A percentile compares a stretch with the other conserved stretches of the same genome.
Evolutionary conservation across 352 stramenopile species (phyloP).

Genomic region (Phytophthora hybrid): DNA sequence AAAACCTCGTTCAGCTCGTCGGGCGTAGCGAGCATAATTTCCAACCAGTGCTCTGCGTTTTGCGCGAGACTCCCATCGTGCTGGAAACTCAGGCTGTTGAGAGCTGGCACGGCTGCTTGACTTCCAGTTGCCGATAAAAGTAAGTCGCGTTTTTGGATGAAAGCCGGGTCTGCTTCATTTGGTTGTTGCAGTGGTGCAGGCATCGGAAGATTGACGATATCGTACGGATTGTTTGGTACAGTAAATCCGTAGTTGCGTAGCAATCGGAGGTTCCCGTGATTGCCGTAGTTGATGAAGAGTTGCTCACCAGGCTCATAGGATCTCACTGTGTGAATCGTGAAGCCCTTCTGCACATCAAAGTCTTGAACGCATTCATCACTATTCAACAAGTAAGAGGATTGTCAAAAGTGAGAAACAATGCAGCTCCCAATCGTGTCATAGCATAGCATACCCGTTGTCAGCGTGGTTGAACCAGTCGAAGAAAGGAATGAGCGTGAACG

Average conservation of each 20-base stretch:
- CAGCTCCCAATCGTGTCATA: background rate
- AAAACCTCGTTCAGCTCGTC: slow-evolving; percentile 58
- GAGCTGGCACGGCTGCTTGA: slow-evolving; percentile 14
- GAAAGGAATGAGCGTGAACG: slow-evolving; percentile 86
- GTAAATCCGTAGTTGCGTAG: slow-evolving; percentile 88
- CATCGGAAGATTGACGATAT: slow-evolving; percentile 54
- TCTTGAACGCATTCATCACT: slow-evolving; percentile 75
- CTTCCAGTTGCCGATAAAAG: slow-evolving; percentile 36
- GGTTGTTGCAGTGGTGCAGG: slow-evolving; percentile 48
- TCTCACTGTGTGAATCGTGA: slow-evolving; percentile 69
- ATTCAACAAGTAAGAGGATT: background rate
- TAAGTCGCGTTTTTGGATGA: slow-evolving; percentile 49
- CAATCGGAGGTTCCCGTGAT: slow-evolving; percentile 69
- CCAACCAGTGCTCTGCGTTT: slow-evolving; percentile 62
- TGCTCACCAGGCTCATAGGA: slow-evolving; percentile 72
- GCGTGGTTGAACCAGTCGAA: slow-evolving; percentile 91
- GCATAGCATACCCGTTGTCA: slow-evolving; percentile 51
- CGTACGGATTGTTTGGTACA: slow-evolving; percentile 48
- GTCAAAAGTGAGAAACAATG: background rate
- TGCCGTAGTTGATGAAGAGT: slow-evolving; percentile 86
- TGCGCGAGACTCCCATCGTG: slow-evolving; percentile 42
- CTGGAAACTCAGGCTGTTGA: slow-evolving; percentile 48
- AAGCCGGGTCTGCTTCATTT: slow-evolving; percentile 37
- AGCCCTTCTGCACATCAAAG: slow-evolving; percentile 65
- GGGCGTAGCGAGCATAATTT: slow-evolving; percentile 54